Percentiles rank a stretch among this genome's conserved stretches.
phyloP scores from a whole-genome alignment of 2,329 filamentous ascomycete genomes.

The Teratosphaeria pseudoeucalypti region DNA sequence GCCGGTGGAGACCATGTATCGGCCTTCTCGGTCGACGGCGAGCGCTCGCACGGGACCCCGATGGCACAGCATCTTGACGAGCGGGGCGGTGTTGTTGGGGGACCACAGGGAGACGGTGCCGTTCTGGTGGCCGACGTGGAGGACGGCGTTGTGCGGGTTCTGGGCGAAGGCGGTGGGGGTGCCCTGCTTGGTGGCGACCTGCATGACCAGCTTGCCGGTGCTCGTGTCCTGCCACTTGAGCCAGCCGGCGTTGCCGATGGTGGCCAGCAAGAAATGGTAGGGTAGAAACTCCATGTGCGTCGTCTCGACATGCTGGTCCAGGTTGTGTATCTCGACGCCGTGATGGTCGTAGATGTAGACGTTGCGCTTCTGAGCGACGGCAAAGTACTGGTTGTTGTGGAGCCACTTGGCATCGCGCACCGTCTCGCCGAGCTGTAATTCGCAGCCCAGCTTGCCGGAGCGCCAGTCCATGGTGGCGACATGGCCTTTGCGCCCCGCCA shows the following conservation, averaged over 20 bases:
- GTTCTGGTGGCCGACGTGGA: slow-evolving; percentile 90
- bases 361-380: slow-evolving; percentile 90
- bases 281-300: slow-evolving; percentile 91
- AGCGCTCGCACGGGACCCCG: slow-evolving; percentile 77
- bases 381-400: slow-evolving; percentile 90
- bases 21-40: slow-evolving; percentile 77
- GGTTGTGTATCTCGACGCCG: slow-evolving; percentile 83
- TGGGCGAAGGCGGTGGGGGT: slow-evolving; percentile 74
- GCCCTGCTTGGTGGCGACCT: slow-evolving; percentile 75
- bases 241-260: slow-evolving; percentile 70
- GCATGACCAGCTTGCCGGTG: slow-evolving; percentile 77
- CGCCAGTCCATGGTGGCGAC: slow-evolving; percentile 95
- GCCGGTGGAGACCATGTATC: slow-evolving; percentile 90
- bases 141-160: slow-evolving; percentile 84
- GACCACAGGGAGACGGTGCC: slow-evolving; percentile 94
- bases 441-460: slow-evolving; percentile 79
- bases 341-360: slow-evolving; percentile 92
- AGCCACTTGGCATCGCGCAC: slow-evolving; percentile 83
- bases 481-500: slow-evolving; percentile 87
- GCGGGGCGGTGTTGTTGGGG: slow-evolving; percentile 72
- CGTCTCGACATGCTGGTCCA: slow-evolving; percentile 84
- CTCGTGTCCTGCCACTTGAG: slow-evolving; percentile 93
- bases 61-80: slow-evolving; percentile 87
- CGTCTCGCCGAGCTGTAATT: slow-evolving; percentile 83
- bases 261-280: slow-evolving; percentile 89